Evolutionary conservation across 1,139 yeast genomes (phyloP).

Genomic region (Hemisphaericaspora subhashii): DNA sequence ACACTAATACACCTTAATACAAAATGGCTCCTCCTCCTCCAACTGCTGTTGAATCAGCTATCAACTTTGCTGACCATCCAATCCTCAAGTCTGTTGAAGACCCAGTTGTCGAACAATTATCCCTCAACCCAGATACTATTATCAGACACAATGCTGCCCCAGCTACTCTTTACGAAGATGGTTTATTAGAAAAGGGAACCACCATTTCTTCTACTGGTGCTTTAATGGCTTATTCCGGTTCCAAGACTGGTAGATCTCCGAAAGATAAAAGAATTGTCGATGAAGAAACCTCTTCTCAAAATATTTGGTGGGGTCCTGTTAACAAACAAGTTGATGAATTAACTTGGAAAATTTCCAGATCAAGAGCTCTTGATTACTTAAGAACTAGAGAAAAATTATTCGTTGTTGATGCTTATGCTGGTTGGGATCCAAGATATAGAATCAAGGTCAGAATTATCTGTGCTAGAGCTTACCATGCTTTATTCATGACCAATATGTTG

Average conservation of each 20-base stretch:
- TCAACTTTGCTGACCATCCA: slow-evolving; percentile 46
- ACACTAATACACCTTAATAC: slow-evolving; percentile 3
- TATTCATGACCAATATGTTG: slow-evolving; percentile 97
- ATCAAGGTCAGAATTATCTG: slow-evolving; percentile 95
- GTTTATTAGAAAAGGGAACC: slow-evolving; percentile 85
- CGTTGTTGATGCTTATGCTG: slow-evolving; percentile 96
- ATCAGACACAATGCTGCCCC: slow-evolving; percentile 91
- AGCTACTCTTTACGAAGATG: slow-evolving; percentile 93
- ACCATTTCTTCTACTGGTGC: slow-evolving; percentile 95
- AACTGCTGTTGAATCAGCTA: slow-evolving; percentile 47
- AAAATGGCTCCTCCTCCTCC: slow-evolving; percentile 54
- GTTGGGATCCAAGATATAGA: slow-evolving; percentile 99
- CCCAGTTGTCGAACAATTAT: slow-evolving; percentile 46
- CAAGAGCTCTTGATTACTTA: slow-evolving; percentile 94
- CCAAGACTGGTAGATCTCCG: slow-evolving; percentile 97
- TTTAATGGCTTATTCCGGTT: slow-evolving; percentile 91
- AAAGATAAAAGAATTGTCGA: slow-evolving; percentile 98
- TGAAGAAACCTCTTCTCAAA: slow-evolving; percentile 77
- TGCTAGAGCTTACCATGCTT: slow-evolving; percentile 98
- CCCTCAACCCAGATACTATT: slow-evolving; percentile 47
- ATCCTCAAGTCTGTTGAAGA: slow-evolving; percentile 43
- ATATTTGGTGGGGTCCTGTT: slow-evolving; percentile 99
- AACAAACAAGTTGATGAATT: slow-evolving; percentile 92
- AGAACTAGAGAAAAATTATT: slow-evolving; percentile 94
- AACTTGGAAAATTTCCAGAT: slow-evolving; percentile 94